These are phyloP conservation scores for Fagus crenata DNA, from an alignment of 306 rosid species.

Conservation along the genomic window DNA sequence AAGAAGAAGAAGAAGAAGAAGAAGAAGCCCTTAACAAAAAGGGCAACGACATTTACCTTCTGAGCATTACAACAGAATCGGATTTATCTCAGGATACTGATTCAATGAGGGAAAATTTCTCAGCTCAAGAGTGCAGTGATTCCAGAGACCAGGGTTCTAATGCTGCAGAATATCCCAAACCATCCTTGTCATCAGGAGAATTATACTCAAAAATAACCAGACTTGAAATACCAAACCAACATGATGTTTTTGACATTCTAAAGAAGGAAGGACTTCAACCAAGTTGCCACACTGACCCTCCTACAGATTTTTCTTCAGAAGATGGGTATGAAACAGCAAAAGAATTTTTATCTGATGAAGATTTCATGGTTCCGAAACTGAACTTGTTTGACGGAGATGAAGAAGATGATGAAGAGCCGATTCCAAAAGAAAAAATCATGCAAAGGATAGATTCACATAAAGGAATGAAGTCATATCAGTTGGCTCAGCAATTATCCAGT, in stretches of 20 bases:
- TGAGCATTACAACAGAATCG: conserved; percentile 31
- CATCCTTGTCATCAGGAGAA: conserved; percentile 38
- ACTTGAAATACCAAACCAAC: conserved; percentile 60
- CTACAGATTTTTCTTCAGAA: conserved; percentile 33
- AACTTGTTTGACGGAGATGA: conserved; percentile 61
- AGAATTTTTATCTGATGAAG: conserved; percentile 68
- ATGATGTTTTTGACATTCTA: conserved; percentile 23
- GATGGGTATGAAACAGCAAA: conserved; percentile 79
- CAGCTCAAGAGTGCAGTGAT: conserved; percentile 30
- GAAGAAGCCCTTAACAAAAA: conserved; percentile 36
- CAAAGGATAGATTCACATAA: conserved; percentile 69
- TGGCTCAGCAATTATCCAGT: conserved; percentile 57
- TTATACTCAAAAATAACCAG: conserved; percentile 49
- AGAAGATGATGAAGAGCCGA: conserved; percentile 40
- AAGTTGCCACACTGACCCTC: conserved; percentile 21
- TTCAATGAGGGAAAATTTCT: conserved; percentile 13
- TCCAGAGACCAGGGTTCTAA: conserved; percentile 31
- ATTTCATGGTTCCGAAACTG: conserved; percentile 64
- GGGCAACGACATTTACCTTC: conserved; percentile 13
- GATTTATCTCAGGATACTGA: conserved; percentile 21
- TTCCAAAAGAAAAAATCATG: conserved; percentile 63
- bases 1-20: conserved; percentile 41
- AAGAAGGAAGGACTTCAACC: conserved; percentile 28
- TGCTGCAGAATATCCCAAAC: conserved; percentile 28
- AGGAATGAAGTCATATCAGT: conserved; percentile 69